phyloP scores from a whole-genome alignment of 1,284 basidiomycete genomes.

The Agaricales sp. region DNA sequence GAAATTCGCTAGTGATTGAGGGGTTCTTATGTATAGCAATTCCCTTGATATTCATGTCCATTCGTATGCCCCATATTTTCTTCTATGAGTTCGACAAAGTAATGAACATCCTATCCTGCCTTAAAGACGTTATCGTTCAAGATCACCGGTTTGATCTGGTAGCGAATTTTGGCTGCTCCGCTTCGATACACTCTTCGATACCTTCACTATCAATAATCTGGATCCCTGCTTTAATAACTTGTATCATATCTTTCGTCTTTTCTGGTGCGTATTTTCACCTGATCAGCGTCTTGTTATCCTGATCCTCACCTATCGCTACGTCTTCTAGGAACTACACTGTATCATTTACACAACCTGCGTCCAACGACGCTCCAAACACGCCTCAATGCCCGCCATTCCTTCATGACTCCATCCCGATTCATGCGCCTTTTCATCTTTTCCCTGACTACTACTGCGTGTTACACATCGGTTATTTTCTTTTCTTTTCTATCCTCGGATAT shows the following conservation, averaged over 20 bases:
- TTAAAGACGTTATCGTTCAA: conserved; percentile 51
- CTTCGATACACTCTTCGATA: conserved; percentile 43
- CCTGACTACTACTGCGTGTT: conserved; percentile 19
- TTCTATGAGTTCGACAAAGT: neutral
- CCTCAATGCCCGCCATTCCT: conserved; percentile 20
- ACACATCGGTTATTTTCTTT: conserved; percentile 21
- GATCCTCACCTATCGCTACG: conserved; percentile 14
- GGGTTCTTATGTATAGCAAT: neutral
- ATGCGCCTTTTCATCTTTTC: conserved; percentile 26
- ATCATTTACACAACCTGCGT: conserved; percentile 21
- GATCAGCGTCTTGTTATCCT: conserved; percentile 2
- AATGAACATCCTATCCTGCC: conserved; percentile 3
- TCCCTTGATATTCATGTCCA: conserved; percentile 29
- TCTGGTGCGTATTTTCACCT: conserved; percentile 22
- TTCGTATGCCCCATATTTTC: conserved; percentile 36
- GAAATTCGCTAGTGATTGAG: neutral
- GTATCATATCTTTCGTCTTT: conserved; percentile 28
- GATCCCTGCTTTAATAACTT: conserved; percentile 44
- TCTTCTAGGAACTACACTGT: conserved; percentile 20
- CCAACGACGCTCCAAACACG: conserved; percentile 20
- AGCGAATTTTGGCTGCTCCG: conserved; percentile 52
- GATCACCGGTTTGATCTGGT: conserved; percentile 61
- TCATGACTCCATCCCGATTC: conserved; percentile 27
- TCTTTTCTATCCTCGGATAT: conserved; percentile 22
- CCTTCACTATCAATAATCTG: conserved; percentile 44